Percentiles rank a stretch among this genome's conserved stretches.
Conservation (phyloP, 768 basidiomycete species). For the Pisolithus sp. region DNA sequence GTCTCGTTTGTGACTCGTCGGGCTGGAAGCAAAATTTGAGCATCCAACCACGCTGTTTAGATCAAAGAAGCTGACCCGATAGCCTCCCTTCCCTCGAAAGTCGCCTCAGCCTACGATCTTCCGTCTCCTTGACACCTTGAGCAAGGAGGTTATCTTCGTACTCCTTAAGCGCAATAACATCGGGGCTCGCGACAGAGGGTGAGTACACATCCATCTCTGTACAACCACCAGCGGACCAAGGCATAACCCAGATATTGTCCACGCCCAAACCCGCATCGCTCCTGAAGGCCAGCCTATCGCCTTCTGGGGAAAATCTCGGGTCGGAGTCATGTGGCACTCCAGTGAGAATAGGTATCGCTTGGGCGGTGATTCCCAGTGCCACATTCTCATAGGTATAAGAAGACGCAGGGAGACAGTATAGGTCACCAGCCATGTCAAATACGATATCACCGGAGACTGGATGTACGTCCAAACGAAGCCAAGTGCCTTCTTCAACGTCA, state of each 20-base stretch:
- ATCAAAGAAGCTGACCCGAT: slow-evolving; percentile 29
- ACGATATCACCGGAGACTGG: slow-evolving; percentile 64
- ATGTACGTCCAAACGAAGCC: slow-evolving; percentile 69
- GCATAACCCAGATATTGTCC: slow-evolving; percentile 68
- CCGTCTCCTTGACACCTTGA: slow-evolving; percentile 45
- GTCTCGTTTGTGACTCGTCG: slow-evolving; percentile 65
- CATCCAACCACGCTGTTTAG: not conserved
- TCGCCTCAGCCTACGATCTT: slow-evolving; percentile 39
- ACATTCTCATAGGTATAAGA: slow-evolving; percentile 29
- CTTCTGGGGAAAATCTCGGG: slow-evolving; percentile 65
- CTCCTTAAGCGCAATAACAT: slow-evolving; percentile 32
- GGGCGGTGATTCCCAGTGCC: slow-evolving; percentile 19
- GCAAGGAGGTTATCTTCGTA: slow-evolving; percentile 43
- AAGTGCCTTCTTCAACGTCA: slow-evolving; percentile 69
- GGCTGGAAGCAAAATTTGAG: slow-evolving; percentile 20
- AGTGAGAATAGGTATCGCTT: slow-evolving; percentile 52
- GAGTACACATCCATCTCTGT: slow-evolving; percentile 49
- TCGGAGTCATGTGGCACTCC: slow-evolving; percentile 69
- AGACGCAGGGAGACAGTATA: slow-evolving; percentile 58
- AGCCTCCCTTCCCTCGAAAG: slow-evolving; percentile 53
- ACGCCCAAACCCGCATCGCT: slow-evolving; percentile 70
- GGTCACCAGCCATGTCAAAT: slow-evolving; percentile 70
- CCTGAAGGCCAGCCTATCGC: slow-evolving; percentile 57
- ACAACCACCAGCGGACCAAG: slow-evolving; percentile 54
- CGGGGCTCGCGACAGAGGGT: slow-evolving; percentile 24